These are phyloP conservation scores for Aureobasidium sp. DNA, from an alignment of 2,329 filamentous ascomycete species.

Conservation along the genomic window DNA sequence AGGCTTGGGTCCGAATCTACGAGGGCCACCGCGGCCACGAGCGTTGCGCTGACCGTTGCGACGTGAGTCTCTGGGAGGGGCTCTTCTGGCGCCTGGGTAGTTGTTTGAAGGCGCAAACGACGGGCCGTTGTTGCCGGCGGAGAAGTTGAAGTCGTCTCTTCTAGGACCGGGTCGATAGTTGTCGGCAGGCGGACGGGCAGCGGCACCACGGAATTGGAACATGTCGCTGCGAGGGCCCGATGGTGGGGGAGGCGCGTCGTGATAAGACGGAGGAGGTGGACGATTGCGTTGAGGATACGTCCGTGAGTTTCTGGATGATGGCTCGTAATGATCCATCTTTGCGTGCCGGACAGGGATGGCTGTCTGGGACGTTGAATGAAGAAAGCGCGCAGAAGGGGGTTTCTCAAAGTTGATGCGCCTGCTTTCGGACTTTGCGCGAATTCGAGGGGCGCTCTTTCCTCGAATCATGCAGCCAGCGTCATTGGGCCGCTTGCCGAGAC, in stretches of 20 bases:
- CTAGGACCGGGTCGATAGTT: constrained; percentile 6
- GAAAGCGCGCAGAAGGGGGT: background rate
- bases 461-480: background rate
- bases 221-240: constrained; percentile 7
- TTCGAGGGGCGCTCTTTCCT: constrained; percentile 6
- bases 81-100: constrained; percentile 9
- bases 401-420: background rate
- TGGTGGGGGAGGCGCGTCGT: constrained; percentile 11
- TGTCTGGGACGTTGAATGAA: background rate
- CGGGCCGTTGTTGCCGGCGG: constrained; percentile 8
- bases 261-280: constrained; percentile 7
- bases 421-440: background rate
- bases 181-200: background rate
- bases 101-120: constrained; percentile 7
- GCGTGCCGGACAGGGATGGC: background rate
- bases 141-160: constrained; percentile 14
- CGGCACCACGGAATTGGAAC: constrained; percentile 16
- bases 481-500: constrained; percentile 3
- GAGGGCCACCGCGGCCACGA: background rate
- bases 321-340: constrained; percentile 11
- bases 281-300: constrained; percentile 2
- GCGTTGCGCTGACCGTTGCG: background rate
- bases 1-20: constrained; percentile 23
- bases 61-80: background rate
- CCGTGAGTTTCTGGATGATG: background rate